phyloP scores from a whole-genome alignment of 139 green algal species.

The Chlorella sorokiniana region DNA sequence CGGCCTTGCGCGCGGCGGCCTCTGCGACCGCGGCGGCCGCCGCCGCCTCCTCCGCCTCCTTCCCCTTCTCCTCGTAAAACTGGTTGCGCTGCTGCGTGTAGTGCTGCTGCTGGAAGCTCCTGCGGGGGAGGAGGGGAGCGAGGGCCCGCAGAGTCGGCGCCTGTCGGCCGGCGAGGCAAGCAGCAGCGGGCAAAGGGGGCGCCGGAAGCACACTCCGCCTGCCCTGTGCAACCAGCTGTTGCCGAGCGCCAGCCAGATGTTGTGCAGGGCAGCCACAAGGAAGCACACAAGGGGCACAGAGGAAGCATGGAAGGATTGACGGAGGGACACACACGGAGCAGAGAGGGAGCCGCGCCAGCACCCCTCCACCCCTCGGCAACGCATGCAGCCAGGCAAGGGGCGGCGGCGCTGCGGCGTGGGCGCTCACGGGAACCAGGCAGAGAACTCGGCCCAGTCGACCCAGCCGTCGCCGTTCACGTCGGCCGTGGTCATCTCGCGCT shows the following conservation, averaged over 20 bases:
- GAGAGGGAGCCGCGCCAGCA: too few species aligned
- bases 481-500: slow-evolving; percentile 16
- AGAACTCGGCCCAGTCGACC: slow-evolving; percentile 25
- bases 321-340: too few species aligned
- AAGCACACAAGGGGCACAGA: too few species aligned
- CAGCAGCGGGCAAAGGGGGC: not conserved
- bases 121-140: too few species aligned
- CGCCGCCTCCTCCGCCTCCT: slow-evolving; percentile 7
- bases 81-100: slow-evolving; percentile 32
- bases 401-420: too few species aligned
- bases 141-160: too few species aligned
- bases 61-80: slow-evolving; percentile 19
- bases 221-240: not conserved
- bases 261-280: too few species aligned
- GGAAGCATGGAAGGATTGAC: too few species aligned
- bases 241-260: too few species aligned
- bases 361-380: too few species aligned
- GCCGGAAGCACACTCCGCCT: not conserved
- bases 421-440: slow-evolving; percentile 27
- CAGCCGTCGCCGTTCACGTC: slow-evolving; percentile 19
- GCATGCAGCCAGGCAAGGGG: not conserved
- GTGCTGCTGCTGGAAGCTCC: slow-evolving; percentile 28
- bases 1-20: not conserved
- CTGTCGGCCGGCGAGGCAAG: too few species aligned
- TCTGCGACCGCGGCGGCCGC: not conserved